Evolutionary conservation across 73 alveolate species (phyloP), one percentile per base, ranked within the genome.

Genomic region (Breviolum minutum): DNA sequence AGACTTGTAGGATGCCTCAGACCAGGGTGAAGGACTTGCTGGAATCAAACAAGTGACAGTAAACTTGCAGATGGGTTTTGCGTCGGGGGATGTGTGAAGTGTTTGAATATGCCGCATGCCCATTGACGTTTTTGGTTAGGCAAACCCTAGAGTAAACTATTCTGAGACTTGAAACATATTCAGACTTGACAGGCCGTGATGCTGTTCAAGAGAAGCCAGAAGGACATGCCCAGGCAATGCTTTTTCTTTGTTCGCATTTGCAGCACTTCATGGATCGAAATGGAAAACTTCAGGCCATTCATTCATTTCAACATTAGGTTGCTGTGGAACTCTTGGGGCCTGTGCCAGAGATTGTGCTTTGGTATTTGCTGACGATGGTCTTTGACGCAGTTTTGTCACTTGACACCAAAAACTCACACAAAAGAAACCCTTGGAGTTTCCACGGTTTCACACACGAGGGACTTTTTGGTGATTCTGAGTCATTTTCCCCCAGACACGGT

Each of bases 311-410:
- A 19, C 12, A 14, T 29, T 62, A 92, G 98, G 98, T 92, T 40
- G 98, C 98, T 6, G 84, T 92, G 86, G 98, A 92, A 48, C 90
- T 92, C 29, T 30, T 92, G 71, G 98, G 98, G 26, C 98, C 98
- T 2, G 98, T 92, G 82, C 98, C 98, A 7, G 98, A 92, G 64
- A 92, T 92, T 62, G 90, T 92, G 54, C 69, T 92, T 79, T 92
- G 98, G 98, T 92, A 92, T 17, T 81, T 92, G 90, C 70, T 92
- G 79, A 92, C 98, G 61, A 92, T 92, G 98, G 98, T 92, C 90
- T 92, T 92, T n/a, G 98, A 92, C 16, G 98, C 98, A 6, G 98
- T 92, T 30, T 80, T 92, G 98, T 79, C 22, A 7, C 97, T 71
- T 73, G 88, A 68, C 84, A 12, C 48, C 5, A 17, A 32, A 4